A percentile compares a stretch with the other conserved stretches of the same genome.
Evolutionary conservation across 495 filamentous ascomycete species (phyloP).

Genomic region (Cenococcum geophilum): DNA sequence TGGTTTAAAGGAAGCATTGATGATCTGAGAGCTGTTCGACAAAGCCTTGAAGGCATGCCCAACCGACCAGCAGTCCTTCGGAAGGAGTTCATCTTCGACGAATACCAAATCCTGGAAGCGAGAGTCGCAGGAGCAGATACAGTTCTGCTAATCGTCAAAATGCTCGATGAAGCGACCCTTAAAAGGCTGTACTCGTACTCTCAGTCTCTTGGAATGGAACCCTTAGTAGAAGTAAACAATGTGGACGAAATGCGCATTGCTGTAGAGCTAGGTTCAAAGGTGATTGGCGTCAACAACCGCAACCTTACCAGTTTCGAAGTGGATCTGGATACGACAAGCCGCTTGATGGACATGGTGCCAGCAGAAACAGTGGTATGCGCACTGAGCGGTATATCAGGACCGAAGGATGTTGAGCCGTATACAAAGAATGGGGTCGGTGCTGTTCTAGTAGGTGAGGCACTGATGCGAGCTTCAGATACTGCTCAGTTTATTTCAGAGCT

Average conservation of each 20-base stretch:
- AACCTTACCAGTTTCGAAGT: slow-evolving; percentile 95
- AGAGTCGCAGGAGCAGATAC: slow-evolving; percentile 91
- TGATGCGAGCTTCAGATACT: slow-evolving; percentile 82
- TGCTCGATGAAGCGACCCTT: slow-evolving; percentile 75
- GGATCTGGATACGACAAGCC: slow-evolving; percentile 87
- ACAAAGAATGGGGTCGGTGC: slow-evolving; percentile 84
- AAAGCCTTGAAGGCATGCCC: slow-evolving; percentile 79
- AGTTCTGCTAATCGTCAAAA: slow-evolving; percentile 94
- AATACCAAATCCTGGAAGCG: slow-evolving; percentile 97
- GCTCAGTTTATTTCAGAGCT: slow-evolving; percentile 75
- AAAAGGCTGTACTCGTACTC: slow-evolving; percentile 81
- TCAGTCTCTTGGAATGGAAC: slow-evolving; percentile 89
- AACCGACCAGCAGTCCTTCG: slow-evolving; percentile 87
- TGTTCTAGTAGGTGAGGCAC: slow-evolving; percentile 87
- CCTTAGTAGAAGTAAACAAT: slow-evolving; percentile 93
- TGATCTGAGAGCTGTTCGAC: slow-evolving; percentile 80
- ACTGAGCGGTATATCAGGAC: slow-evolving; percentile 84
- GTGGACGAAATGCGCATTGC: slow-evolving; percentile 87
- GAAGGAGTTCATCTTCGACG: slow-evolving; percentile 97
- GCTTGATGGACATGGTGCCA: slow-evolving; percentile 78
- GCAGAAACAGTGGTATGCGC: slow-evolving; percentile 87
- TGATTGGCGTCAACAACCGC: slow-evolving; percentile 96
- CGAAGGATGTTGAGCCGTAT: slow-evolving; percentile 86
- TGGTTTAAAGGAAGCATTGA: slow-evolving; percentile 99
- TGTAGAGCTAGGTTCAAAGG: slow-evolving; percentile 78